A percentile compares a stretch with the other conserved stretches of the same genome.
Conservation (phyloP, 192 early-diverging fungal genomes). For the Ambispora gerdemannii region DNA sequence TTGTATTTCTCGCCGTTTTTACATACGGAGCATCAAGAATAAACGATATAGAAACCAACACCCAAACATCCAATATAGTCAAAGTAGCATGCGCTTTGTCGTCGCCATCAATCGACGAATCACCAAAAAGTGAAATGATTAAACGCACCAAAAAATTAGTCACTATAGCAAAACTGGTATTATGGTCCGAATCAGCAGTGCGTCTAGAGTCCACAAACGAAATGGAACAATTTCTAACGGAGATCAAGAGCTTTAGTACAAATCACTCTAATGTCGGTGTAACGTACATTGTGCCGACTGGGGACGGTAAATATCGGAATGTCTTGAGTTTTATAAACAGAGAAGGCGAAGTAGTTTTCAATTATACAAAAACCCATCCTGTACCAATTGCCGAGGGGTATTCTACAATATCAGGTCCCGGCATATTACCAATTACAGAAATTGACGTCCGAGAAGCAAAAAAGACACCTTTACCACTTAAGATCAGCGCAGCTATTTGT, state of each 20-base stretch:
- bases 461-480: background rate
- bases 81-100: background rate
- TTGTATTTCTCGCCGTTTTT: background rate
- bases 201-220: background rate
- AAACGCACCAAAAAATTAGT: background rate
- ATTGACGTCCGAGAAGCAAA: conserved; percentile 31
- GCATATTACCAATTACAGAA: conserved; percentile 32
- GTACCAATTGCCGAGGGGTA: conserved; percentile 42
- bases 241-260: conserved; percentile 21
- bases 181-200: conserved; percentile 38
- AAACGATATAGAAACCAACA: background rate
- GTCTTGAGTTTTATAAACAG: conserved; percentile 40
- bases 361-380: conserved; percentile 48
- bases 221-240: conserved; percentile 6
- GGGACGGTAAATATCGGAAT: conserved; percentile 33
- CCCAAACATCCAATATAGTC: background rate
- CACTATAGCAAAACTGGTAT: conserved; percentile 34
- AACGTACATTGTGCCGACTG: conserved; percentile 30
- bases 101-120: background rate
- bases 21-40: background rate
- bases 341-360: conserved; percentile 32
- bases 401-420: conserved; percentile 35
- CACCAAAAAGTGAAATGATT: background rate
- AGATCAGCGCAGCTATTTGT: conserved; percentile 42
- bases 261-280: conserved; percentile 37